Conservation (phyloP, 2,329 filamentous ascomycete genomes). For the Fusarium chuoi region DNA sequence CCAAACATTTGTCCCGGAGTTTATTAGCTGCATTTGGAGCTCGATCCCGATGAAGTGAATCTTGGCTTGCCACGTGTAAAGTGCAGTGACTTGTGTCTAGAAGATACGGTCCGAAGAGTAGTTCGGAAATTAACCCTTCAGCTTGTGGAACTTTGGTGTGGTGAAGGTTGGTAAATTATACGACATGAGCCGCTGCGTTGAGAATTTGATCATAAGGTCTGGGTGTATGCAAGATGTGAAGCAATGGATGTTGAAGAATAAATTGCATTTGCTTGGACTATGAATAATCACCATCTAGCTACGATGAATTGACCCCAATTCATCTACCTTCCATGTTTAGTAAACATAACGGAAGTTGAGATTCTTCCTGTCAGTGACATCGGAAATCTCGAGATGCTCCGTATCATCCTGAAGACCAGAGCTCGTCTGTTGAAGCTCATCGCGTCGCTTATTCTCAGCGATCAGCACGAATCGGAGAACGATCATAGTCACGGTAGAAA, state of each 20-base stretch:
- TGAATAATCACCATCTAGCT: no score
- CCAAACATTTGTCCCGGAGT: accelerated
- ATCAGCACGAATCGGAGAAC: constrained; percentile 22
- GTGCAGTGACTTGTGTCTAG: accelerated
- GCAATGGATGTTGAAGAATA: no score
- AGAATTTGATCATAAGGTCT: no score
- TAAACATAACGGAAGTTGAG: constrained; percentile 37
- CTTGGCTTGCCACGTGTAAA: neutral
- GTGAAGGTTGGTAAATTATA: no score
- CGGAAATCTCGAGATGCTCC: constrained; percentile 25
- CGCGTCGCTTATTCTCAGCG: constrained; percentile 28
- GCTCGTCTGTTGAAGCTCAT: constrained; percentile 10
- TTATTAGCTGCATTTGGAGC: neutral
- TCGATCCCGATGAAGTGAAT: neutral
- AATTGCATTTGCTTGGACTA: neutral
- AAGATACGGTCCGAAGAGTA: neutral
- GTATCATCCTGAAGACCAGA: neutral
- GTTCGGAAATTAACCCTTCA: accelerated
- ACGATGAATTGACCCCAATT: accelerated
- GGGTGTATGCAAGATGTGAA: no score
- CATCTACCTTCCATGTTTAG: neutral
- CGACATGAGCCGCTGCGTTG: neutral
- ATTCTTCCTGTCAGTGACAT: constrained; percentile 33
- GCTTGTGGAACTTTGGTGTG: neutral
- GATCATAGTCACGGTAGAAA: constrained; percentile 28